Percentiles rank a stretch among this genome's conserved stretches.
Evolutionary conservation across 441 rosid species (phyloP).

Genomic region (Biscutella laevigata): DNA sequence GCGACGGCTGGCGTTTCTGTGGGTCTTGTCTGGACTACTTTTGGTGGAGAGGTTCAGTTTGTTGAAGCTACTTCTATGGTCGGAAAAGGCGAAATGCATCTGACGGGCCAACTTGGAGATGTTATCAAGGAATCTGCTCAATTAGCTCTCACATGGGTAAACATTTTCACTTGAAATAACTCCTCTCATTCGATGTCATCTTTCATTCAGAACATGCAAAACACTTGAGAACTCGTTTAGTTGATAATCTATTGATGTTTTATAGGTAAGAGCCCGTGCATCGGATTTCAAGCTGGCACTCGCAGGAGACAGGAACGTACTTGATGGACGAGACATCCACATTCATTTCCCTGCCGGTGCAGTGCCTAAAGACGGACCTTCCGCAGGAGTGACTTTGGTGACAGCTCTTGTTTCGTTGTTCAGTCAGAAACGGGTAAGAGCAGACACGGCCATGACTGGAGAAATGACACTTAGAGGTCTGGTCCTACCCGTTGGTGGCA

Average conservation of each 20-base stretch:
- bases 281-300: conserved; percentile 58
- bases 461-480: conserved; percentile 98
- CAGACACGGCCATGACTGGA: conserved; percentile 99
- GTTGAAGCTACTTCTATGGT: conserved; percentile 87
- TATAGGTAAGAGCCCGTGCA: conserved; percentile 87
- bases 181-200: background rate
- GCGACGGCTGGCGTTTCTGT: conserved; percentile 88
- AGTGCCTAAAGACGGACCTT: conserved; percentile 95
- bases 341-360: conserved; percentile 99
- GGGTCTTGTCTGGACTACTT: conserved; percentile 93
- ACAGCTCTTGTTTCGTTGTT: conserved; percentile 89
- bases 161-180: conserved; percentile 1
- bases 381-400: conserved; percentile 96
- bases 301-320: conserved; percentile 54
- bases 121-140: conserved; percentile 98
- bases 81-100: conserved; percentile 90
- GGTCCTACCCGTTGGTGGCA: conserved; percentile 96
- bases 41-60: conserved; percentile 98
- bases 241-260: conserved; percentile 14
- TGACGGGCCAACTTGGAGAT: conserved; percentile 98
- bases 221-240: background rate
- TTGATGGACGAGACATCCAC: conserved; percentile 86
- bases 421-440: conserved; percentile 75
- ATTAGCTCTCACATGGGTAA: conserved; percentile 97
- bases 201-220: background rate